Base-by-base conservation (phyloP, 1,284 basidiomycete species). In the Coniferiporia weirii region DNA sequence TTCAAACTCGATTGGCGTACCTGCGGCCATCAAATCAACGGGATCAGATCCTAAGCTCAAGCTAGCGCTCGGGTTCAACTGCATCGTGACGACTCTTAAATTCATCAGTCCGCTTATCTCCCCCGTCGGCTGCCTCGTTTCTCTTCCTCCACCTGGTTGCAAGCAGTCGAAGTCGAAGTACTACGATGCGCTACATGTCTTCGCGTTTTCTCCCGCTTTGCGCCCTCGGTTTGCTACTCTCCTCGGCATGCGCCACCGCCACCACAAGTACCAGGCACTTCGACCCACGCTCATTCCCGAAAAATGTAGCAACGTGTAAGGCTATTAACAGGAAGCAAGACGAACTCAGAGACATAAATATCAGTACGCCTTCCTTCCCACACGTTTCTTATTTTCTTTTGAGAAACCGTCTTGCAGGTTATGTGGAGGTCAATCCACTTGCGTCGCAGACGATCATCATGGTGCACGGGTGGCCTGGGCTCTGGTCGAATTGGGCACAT, bases 391-490 rank as follows among this genome's bases (percentile, higher is more conserved):
- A 4, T 8, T 5, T 43, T 4, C 40, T 45, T 54, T n/a, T 19
- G 19, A 12, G 46, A 32, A 38, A 13, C 17, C 17, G 2, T 36
- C 13, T 34, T 15, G 13, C 60, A 89, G 87, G 78, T 60, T 88
- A 88, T 68, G 78, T 84, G 17, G 79, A 89, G 47, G 66, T 87
- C 52, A 87, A 88, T 63, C 76, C 80, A 6, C 62, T 61, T 1
- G 79, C 79, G 3, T 67, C 76, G 36, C 71, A 70, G 12, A 79
- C 83, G 0, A 69, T 89, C 5, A 44, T 89, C 22, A 77, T 89
- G 75, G 81, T 88, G 0, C 87, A 89, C 64, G 87, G 87, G 1
- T 89, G 87, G 87, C 87, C 87, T 1, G 78, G 82, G 64, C 69
- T 88, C 6, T 89, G 87, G 87, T 83, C 80, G 56, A 80, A 79